A percentile compares a stretch with the other conserved stretches of the same genome.
Evolutionary conservation across 768 basidiomycete species (phyloP).

Genomic region (Lactarius pseudohatsudake): DNA sequence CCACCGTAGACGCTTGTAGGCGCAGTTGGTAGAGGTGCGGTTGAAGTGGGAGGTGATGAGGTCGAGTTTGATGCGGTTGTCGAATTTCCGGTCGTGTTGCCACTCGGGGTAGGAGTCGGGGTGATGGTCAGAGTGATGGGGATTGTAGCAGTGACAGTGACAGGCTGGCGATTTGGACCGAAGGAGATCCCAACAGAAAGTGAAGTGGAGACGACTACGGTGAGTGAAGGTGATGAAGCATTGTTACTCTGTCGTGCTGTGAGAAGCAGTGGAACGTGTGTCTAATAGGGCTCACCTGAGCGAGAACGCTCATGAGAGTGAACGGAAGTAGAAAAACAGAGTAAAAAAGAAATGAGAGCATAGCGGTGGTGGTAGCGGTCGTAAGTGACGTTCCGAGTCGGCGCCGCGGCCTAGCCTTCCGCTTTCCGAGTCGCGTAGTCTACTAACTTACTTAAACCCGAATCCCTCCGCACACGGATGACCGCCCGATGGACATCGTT

Average conservation of each 20-base stretch:
- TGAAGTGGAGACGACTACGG: conserved; percentile 29
- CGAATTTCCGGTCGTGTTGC: conserved; percentile 27
- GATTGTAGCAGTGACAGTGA: conserved; percentile 42
- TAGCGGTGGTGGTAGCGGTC: background rate
- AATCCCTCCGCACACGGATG: background rate
- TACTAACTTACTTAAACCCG: background rate
- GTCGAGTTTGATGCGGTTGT: conserved; percentile 35
- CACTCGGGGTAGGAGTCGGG: conserved; percentile 31
- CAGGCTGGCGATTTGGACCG: conserved; percentile 43
- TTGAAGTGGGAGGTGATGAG: conserved; percentile 41
- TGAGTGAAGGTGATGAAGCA: conserved; percentile 20
- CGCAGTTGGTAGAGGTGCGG: conserved; percentile 58
- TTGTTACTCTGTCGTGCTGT: conserved; percentile 10
- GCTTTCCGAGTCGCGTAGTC: background rate
- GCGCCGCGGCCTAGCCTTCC: background rate
- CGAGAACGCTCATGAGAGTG: conserved; percentile 33
- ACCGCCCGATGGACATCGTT: conserved; percentile 37
- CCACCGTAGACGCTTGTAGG: conserved; percentile 55
- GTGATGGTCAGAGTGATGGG: conserved; percentile 49
- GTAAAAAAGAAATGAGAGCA: conserved; percentile 13
- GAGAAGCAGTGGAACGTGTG: background rate
- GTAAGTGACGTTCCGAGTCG: background rate
- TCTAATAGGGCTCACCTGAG: conserved; percentile 35
- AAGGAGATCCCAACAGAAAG: conserved; percentile 38
- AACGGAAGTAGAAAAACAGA: conserved; percentile 38